A percentile compares a stretch with the other conserved stretches of the same genome.
Evolutionary conservation across 371 early-diverging fungal genomes (phyloP).

Genomic region (Mortierella polycephala): DNA sequence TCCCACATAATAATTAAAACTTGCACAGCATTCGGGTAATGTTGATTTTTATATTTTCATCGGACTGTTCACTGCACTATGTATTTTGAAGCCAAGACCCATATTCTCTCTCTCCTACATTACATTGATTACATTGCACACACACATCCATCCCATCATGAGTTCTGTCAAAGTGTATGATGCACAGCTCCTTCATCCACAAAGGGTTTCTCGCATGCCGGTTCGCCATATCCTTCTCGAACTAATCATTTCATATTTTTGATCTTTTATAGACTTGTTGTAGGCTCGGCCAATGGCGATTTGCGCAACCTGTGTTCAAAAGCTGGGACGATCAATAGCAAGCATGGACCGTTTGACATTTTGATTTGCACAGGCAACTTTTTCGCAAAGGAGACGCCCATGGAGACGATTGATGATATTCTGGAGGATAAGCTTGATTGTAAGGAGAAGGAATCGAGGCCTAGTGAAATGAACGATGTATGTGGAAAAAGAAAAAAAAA

Average conservation of each 20-base stretch:
- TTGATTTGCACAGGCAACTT: slow-evolving; percentile 86
- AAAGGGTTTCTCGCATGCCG: too few species aligned
- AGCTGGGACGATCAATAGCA: slow-evolving; percentile 76
- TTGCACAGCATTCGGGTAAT: too few species aligned
- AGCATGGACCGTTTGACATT: slow-evolving; percentile 88
- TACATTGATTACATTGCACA: not conserved
- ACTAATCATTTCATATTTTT: not conserved
- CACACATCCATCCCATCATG: slow-evolving; percentile 16
- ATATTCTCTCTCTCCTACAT: not conserved
- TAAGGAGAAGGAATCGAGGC: slow-evolving; percentile 28
- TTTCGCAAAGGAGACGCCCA: slow-evolving; percentile 63
- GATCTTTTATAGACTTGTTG: slow-evolving; percentile 62
- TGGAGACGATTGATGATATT: slow-evolving; percentile 62
- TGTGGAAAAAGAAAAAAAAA: not conserved
- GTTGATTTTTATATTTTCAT: not conserved
- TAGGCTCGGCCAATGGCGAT: slow-evolving; percentile 76
- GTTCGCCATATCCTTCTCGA: not conserved
- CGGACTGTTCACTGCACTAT: not conserved
- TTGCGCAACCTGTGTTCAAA: slow-evolving; percentile 73
- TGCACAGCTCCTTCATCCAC: not conserved
- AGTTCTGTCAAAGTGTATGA: slow-evolving; percentile 50
- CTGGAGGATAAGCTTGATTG: slow-evolving; percentile 67
- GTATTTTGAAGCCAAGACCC: too few species aligned
- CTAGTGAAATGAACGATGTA: not conserved
- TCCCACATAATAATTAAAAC: too few species aligned